phyloP scores from a whole-genome alignment of 2,329 filamentous ascomycete species.

The Ceratocystis variospora region DNA sequence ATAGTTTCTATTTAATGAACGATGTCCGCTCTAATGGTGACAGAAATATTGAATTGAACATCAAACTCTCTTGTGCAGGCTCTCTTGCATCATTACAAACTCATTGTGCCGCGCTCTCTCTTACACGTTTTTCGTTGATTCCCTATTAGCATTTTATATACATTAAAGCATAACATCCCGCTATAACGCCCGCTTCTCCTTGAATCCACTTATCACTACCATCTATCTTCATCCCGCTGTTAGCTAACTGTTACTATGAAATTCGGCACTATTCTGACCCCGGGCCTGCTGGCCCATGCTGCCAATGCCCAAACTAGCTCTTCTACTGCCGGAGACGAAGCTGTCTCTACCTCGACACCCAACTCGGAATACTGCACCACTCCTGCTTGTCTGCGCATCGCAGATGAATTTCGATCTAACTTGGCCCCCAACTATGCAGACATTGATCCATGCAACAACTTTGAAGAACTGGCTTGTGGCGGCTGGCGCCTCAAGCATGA shows the following conservation, averaged over 20 bases:
- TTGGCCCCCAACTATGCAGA: conserved; percentile 37
- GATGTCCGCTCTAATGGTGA: too few species aligned
- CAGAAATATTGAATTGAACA: too few species aligned
- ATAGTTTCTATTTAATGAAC: too few species aligned
- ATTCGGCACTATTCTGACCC: not conserved
- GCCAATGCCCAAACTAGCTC: not conserved
- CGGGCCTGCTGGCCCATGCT: not conserved
- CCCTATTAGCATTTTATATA: too few species aligned
- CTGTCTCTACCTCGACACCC: not conserved
- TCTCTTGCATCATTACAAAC: too few species aligned
- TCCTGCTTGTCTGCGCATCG: conserved; percentile 25
- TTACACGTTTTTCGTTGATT: too few species aligned
- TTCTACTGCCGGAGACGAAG: not conserved
- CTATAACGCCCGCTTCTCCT: too few species aligned
- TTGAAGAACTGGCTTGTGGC: conserved; percentile 53
- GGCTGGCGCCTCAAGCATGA: conserved; percentile 53
- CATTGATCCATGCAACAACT: conserved; percentile 55
- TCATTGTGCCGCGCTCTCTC: too few species aligned
- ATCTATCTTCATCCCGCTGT: too few species aligned
- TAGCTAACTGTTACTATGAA: not conserved
- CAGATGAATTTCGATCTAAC: conserved; percentile 25
- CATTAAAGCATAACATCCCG: too few species aligned
- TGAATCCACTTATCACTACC: too few species aligned
- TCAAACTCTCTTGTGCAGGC: too few species aligned
- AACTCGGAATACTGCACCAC: conserved; percentile 20